Evolutionary conservation across 73 alveolate species (phyloP), one percentile per base, ranked within the genome.

Genomic region (Stentor coeruleus): DNA sequence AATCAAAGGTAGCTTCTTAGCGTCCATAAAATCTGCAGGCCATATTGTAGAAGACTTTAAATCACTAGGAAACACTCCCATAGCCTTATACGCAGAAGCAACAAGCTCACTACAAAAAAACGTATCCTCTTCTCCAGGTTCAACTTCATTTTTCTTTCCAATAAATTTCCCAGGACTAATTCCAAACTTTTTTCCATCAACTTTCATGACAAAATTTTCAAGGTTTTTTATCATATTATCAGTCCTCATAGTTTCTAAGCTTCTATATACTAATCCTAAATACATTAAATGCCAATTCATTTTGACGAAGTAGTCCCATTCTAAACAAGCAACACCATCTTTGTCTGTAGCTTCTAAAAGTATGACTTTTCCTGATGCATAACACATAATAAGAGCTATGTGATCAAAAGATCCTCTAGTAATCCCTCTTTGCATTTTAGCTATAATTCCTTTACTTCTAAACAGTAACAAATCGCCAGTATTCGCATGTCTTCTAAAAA

Each of bases 401-500:
- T 96, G 98, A 81, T 94, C 99, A 84, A 92, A 96, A 80, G 93
- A 88, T 74, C 96, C 95, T 59, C 96, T 83, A 3, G 99, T 96
- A 35, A 91, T 59, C 6, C 90, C 89, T 82, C 99, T 89, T 77
- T 95, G 93, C 3, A 94, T 80, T 81, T 89, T 88, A 2, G 98
- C 84, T 26, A 82, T 87, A 81, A 91, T 75, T 20, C 91, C 82
- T 2, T 86, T 72, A 76, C 98, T 91, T 59, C 91, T 80, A 82
- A 96, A 96, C 20, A 96, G 91, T 55, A 96, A 82, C 42, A 96
- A 84, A 85, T 96, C 99, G 3, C 99, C 99, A 26, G 99, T 96
- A 59, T 95, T 90, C 20, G 96, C 98, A 37, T 75, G 79, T 55
- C 76, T 40, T 89, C 87, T 80, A 87, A 93, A 91, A 83, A 42